phyloP scores from a whole-genome alignment of 2,329 filamentous ascomycete species.

The Monosporascus ibericus region DNA sequence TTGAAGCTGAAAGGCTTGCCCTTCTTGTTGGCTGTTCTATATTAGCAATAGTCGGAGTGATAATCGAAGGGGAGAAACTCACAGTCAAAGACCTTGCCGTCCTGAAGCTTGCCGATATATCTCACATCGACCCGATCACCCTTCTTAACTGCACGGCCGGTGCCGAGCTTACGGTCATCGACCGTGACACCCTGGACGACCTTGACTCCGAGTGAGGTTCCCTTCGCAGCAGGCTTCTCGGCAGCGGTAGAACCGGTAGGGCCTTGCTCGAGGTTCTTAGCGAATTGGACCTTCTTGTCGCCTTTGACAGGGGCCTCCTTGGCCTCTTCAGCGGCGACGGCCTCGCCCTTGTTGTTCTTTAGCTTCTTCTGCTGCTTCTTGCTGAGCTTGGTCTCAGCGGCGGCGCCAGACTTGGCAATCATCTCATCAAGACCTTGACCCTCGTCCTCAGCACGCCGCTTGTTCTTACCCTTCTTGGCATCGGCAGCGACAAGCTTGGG shows the following conservation, averaged over 20 bases:
- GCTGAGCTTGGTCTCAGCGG: constrained; percentile 70
- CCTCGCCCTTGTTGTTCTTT: constrained; percentile 96
- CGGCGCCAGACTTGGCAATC: constrained; percentile 66
- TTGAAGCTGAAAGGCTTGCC: constrained; percentile 97
- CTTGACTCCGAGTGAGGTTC: constrained; percentile 62
- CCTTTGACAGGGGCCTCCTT: constrained; percentile 44
- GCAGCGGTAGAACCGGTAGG: constrained; percentile 65
- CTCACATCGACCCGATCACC: constrained; percentile 89
- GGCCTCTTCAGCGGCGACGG: constrained; percentile 55
- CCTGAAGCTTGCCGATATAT: constrained; percentile 94
- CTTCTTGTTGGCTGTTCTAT: constrained; percentile 81
- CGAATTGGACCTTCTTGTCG: constrained; percentile 97
- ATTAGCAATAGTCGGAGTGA: constrained; percentile 14
- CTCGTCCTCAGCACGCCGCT: constrained; percentile 76
- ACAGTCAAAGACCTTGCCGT: constrained; percentile 95
- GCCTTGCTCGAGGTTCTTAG: constrained; percentile 97
- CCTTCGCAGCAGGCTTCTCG: constrained; percentile 37
- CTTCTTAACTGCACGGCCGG: constrained; percentile 78
- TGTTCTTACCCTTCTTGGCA: constrained; percentile 76
- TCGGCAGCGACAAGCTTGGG: constrained; percentile 51
- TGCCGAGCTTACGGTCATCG: constrained; percentile 91
- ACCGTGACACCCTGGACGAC: constrained; percentile 83
- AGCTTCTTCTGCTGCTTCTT: constrained; percentile 98
- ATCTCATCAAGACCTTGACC: constrained; percentile 71
- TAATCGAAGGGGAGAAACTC: constrained; percentile 36